A percentile compares a stretch with the other conserved stretches of the same genome.
Conservation (phyloP, 306 rosid species). For the Trifolium fragiferum region DNA sequence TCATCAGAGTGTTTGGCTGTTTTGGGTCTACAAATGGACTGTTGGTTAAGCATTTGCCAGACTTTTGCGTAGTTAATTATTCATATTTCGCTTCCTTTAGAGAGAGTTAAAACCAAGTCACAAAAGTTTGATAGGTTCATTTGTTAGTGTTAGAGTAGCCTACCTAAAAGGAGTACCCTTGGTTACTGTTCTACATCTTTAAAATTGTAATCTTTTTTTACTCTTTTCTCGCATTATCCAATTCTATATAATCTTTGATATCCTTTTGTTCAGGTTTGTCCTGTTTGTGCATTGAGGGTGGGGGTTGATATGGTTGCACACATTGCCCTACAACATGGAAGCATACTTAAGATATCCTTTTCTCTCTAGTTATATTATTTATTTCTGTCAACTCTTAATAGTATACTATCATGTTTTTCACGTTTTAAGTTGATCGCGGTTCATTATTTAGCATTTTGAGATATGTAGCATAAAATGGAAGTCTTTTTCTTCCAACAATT, state of each 20-base stretch:
- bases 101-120: background rate
- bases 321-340: conserved; percentile 86
- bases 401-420: conserved; percentile 14
- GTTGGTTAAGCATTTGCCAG: background rate
- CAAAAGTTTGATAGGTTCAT: background rate
- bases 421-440: conserved; percentile 19
- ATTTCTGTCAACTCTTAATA: conserved; percentile 20
- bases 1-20: background rate
- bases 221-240: background rate
- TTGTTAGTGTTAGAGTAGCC: background rate
- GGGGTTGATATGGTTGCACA: conserved; percentile 93
- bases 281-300: conserved; percentile 82
- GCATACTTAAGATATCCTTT: conserved; percentile 90
- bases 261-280: conserved; percentile 70
- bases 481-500: background rate
- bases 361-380: conserved; percentile 35
- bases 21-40: background rate
- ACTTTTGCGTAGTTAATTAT: background rate
- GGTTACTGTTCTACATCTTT: background rate
- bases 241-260: conserved; percentile 12
- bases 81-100: background rate
- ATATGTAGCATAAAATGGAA: conserved; percentile 11
- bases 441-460: conserved; percentile 18
- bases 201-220: background rate
- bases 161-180: conserved; percentile 4